Percentiles rank a stretch among this genome's conserved stretches.
phyloP scores from a whole-genome alignment of 192 early-diverging fungal species.

The Cetraspora pellucida region DNA sequence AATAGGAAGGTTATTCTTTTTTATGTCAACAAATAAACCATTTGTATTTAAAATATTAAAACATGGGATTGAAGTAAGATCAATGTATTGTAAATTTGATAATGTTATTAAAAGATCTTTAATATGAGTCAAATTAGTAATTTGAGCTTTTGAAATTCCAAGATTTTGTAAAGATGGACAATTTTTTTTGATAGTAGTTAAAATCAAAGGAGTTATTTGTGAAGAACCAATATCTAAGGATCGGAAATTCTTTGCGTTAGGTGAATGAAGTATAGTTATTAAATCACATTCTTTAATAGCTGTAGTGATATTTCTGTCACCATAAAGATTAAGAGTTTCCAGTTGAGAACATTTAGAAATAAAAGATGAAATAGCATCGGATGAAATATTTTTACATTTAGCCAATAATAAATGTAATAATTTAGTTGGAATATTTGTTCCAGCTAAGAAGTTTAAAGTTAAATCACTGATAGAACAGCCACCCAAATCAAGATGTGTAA shows the following conservation, averaged over 20 bases:
- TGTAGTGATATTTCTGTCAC: neutral
- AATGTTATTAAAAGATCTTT: slow-evolving; percentile 3
- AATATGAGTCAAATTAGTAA: neutral
- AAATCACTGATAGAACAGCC: slow-evolving; percentile 28
- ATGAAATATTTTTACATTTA: slow-evolving; percentile 25
- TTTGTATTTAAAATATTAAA: neutral
- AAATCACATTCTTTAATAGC: slow-evolving; percentile 15
- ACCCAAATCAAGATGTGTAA: slow-evolving; percentile 27
- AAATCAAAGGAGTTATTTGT: slow-evolving; percentile 8
- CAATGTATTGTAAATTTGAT: too few species aligned
- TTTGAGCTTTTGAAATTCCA: neutral
- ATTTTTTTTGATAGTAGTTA: slow-evolving; percentile 16
- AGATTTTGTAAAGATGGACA: neutral
- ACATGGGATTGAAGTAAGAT: too few species aligned
- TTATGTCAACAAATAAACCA: neutral
- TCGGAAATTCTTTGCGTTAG: neutral
- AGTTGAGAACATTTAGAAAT: neutral
- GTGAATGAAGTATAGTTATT: too few species aligned
- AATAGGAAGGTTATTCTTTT: neutral
- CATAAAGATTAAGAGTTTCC: slow-evolving; percentile 14
- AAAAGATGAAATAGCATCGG: neutral
- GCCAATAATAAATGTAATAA: neutral
- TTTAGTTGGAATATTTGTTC: too few species aligned
- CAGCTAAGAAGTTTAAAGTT: too few species aligned
- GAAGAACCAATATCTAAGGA: too few species aligned